Conservation (phyloP, 2,329 filamentous ascomycete genomes). For the Fusarium marasasianum region DNA sequence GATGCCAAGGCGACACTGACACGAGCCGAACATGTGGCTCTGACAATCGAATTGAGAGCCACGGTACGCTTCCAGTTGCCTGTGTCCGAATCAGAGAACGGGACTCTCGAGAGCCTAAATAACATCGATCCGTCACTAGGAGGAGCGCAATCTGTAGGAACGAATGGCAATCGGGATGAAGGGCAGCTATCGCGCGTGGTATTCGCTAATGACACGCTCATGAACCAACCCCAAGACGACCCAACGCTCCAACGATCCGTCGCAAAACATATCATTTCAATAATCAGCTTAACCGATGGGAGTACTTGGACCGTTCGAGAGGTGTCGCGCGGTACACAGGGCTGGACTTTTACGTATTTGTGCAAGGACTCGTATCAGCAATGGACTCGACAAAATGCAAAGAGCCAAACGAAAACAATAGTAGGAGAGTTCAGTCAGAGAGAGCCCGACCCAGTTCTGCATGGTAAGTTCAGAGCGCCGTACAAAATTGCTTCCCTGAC, state of each 20-base stretch:
- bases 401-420: conserved; percentile 50
- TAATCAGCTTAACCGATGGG: conserved; percentile 56
- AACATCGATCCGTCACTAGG: conserved; percentile 49
- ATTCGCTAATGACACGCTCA: conserved; percentile 56
- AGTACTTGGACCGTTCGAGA: conserved; percentile 60
- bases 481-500: not conserved
- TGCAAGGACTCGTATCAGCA: conserved; percentile 63
- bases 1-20: conserved; percentile 55
- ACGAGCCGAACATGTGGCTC: conserved; percentile 60
- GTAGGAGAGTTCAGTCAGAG: conserved; percentile 61
- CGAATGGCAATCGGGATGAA: conserved; percentile 9
- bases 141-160: conserved; percentile 37
- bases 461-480: conserved; percentile 50
- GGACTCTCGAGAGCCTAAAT: conserved; percentile 44
- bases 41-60: conserved; percentile 57
- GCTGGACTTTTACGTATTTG: conserved; percentile 63
- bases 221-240: conserved; percentile 60
- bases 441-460: conserved; percentile 56
- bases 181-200: conserved; percentile 51
- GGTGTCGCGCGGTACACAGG: conserved; percentile 55
- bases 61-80: conserved; percentile 56
- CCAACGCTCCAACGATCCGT: conserved; percentile 60
- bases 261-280: conserved; percentile 58
- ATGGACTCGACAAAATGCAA: conserved; percentile 60
- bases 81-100: conserved; percentile 50